Evolutionary conservation across 306 rosid genomes (phyloP).

Genomic region (Aeschynomene evenia): DNA sequence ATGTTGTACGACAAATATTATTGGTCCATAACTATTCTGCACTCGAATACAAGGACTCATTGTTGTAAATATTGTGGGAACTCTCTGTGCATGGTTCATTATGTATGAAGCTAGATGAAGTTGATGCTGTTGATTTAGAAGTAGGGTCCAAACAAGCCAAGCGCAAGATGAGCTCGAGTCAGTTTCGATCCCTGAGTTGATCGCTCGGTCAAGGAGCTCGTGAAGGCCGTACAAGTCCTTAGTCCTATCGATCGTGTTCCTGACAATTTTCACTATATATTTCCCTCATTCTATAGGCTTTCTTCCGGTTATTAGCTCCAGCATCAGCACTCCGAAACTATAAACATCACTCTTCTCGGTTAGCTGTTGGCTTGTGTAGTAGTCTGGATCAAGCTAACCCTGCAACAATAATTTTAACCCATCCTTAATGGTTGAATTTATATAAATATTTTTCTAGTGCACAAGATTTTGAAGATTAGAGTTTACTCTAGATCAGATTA

Average conservation of each 20-base stretch:
- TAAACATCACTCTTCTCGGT: slow-evolving; percentile 65
- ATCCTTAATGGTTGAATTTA: too few relatives aligned
- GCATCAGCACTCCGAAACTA: slow-evolving; percentile 61
- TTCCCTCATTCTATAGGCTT: slow-evolving; percentile 51
- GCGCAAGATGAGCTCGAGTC: slow-evolving; percentile 33
- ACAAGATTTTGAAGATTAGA: too few relatives aligned
- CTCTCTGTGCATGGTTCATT: not conserved
- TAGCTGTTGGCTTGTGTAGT: slow-evolving; percentile 20
- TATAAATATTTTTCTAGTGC: too few relatives aligned
- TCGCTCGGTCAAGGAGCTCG: slow-evolving; percentile 41
- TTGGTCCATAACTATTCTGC: not conserved
- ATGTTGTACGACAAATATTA: too few relatives aligned
- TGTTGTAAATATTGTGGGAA: slow-evolving; percentile 15
- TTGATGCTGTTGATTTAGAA: slow-evolving; percentile 28
- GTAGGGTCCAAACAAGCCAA: slow-evolving; percentile 31
- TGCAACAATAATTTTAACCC: slow-evolving; percentile 16
- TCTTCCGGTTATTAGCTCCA: slow-evolving; percentile 56
- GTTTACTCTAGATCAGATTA: too few relatives aligned
- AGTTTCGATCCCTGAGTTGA: slow-evolving; percentile 31
- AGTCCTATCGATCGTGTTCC: slow-evolving; percentile 35
- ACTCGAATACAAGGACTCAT: slow-evolving; percentile 24
- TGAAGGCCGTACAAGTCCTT: slow-evolving; percentile 35
- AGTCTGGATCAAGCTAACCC: slow-evolving; percentile 57
- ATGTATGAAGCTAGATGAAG: slow-evolving; percentile 27
- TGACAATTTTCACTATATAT: slow-evolving; percentile 51